These are phyloP conservation scores for Chaetomiaceae sp. DNA, from an alignment of 2,329 filamentous ascomycete species.

Conservation along the genomic window DNA sequence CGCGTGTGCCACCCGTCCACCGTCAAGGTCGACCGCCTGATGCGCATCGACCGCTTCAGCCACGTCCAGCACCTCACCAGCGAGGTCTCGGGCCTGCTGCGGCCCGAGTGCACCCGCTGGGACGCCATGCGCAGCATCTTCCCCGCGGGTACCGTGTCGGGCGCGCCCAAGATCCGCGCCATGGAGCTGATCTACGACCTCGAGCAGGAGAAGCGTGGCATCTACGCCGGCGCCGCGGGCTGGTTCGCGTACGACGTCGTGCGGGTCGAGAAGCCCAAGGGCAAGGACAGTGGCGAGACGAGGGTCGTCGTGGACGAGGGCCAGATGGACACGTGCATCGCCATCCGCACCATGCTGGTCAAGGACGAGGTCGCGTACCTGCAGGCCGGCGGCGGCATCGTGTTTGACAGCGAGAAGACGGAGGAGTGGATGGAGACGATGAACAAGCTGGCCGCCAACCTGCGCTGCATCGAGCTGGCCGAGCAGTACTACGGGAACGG, in stretches of 20 bases:
- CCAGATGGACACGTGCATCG: conserved; percentile 83
- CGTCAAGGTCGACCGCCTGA: conserved; percentile 50
- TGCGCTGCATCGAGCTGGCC: conserved; percentile 79
- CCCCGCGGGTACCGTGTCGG: conserved; percentile 91
- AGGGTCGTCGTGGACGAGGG: conserved; percentile 50
- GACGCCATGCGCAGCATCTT: conserved; percentile 96
- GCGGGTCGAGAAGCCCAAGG: conserved; percentile 42
- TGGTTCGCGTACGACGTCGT: conserved; percentile 88
- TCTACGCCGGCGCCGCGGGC: conserved; percentile 93
- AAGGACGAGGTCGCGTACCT: conserved; percentile 90
- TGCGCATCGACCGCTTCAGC: conserved; percentile 89
- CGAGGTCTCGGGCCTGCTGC: conserved; percentile 87
- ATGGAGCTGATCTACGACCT: conserved; percentile 97
- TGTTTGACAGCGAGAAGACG: conserved; percentile 85
- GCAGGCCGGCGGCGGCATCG: conserved; percentile 85
- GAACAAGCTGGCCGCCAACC: conserved; percentile 90
- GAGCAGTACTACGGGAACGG: conserved; percentile 56
- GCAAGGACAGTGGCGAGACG: conserved; percentile 24
- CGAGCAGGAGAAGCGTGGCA: conserved; percentile 86
- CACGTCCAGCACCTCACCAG: conserved; percentile 97
- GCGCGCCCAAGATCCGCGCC: conserved; percentile 89
- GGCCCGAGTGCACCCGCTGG: conserved; percentile 79
- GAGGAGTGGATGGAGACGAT: conserved; percentile 94
- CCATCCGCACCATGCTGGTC: conserved; percentile 85
- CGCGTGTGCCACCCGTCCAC: conserved; percentile 44